Base-by-base conservation (phyloP, 176 grass and related monocot genomes). In the Raddia distichophylla region DNA sequence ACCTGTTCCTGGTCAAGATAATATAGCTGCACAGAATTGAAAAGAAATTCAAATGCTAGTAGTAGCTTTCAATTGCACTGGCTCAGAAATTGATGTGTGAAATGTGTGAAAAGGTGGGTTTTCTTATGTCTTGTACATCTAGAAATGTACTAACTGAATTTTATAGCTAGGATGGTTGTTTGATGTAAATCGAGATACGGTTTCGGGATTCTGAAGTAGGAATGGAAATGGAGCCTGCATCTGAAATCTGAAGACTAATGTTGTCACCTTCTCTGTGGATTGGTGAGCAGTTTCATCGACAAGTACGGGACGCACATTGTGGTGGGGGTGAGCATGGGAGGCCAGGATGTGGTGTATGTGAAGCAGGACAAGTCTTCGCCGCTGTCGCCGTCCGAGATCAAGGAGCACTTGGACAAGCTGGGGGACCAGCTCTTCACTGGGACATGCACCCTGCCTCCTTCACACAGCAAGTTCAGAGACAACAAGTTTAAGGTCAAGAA, bases 401-500 rank as follows among this genome's bases (percentile, higher is more conserved):
- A 95, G 49, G 82, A 90, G 48, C 87, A 98, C 58, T 83, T 98
- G 18, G 93, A 98, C 54, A 93, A 63, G 75, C 90, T 98, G 14
- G 93, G 96, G 7, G 79, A 95, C 68, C 89, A 98, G 85, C 84
- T 98, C 9, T 95, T 98, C 59, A 95, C 96, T 8, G 96, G 95
- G 11, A 91, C 80, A 14, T 98, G 96, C 65, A 19, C 88, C 2
- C 76, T 98, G 27, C 93, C 90, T 37, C 76, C 86, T 64, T 84
- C 84, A 35, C 83, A 86, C 60, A 55, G 34, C 84, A 98, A 91
- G 78, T 80, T 60, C 18, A 91, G 86, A 79, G 90, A 91, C 35
- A 57, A 88, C 73, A 98, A 90, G 71, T 67, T 85, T 7, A 98
- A 98, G 96, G 95, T 94, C 27, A 67, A 37, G n/a, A 72, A 19